phyloP scores from a whole-genome alignment of 345 rosid genomes.

The Eutrema yunnanense region DNA sequence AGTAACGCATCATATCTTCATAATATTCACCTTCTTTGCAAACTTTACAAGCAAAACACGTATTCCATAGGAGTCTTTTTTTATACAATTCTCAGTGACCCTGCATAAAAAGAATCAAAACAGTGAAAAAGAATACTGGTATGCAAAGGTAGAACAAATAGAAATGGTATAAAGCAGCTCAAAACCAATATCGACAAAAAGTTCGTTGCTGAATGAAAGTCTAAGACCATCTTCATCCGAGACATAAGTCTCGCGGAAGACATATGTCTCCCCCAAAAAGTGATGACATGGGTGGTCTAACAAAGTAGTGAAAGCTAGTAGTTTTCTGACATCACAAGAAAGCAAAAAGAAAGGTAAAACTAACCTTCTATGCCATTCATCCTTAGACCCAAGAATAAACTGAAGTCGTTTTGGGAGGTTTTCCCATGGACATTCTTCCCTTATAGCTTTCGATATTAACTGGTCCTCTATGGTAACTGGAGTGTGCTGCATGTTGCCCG shows the following conservation, averaged over 20 bases:
- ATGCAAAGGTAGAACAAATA: background rate
- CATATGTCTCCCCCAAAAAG: too few relatives aligned
- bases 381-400: slow-evolving; percentile 65
- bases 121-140: background rate
- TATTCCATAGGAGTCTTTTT: slow-evolving; percentile 82
- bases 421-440: slow-evolving; percentile 85
- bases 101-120: slow-evolving; percentile 34
- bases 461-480: slow-evolving; percentile 80
- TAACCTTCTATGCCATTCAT: slow-evolving; percentile 94
- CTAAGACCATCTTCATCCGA: too few relatives aligned
- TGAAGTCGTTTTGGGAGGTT: slow-evolving; percentile 92
- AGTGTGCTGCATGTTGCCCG: slow-evolving; percentile 55
- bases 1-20: slow-evolving; percentile 96
- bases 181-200: background rate
- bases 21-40: slow-evolving; percentile 94
- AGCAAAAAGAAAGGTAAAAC: background rate
- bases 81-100: slow-evolving; percentile 70
- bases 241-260: too few relatives aligned
- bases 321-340: background rate
- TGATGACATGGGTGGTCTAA: too few relatives aligned
- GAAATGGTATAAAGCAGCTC: background rate
- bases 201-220: background rate
- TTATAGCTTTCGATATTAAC: slow-evolving; percentile 70
- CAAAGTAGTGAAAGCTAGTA: background rate
- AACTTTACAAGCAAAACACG: slow-evolving; percentile 81